Percentiles rank a stretch among this genome's conserved stretches.
phyloP scores from a whole-genome alignment of 768 basidiomycete genomes.

The Lentinula boryana region DNA sequence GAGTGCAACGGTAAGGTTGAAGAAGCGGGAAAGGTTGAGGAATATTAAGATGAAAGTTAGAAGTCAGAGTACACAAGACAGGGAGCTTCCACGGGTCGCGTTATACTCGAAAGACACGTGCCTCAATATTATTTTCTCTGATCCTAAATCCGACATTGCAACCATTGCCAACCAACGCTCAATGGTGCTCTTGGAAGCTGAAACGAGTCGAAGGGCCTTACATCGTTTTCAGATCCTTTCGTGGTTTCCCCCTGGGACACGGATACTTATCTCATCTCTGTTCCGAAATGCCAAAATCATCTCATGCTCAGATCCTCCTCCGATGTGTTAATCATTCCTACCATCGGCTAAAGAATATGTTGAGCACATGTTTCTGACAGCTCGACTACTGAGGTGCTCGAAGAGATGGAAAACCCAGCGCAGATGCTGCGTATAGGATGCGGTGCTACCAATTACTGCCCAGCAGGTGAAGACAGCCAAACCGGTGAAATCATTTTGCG shows the following conservation, averaged over 20 bases:
- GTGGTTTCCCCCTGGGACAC: too few relatives aligned
- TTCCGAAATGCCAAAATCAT: not conserved
- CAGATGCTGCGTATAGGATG: too few relatives aligned
- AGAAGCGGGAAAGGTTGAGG: not conserved
- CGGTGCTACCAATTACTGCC: too few relatives aligned
- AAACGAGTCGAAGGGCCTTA: not conserved
- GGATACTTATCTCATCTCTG: not conserved
- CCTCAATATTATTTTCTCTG: not conserved
- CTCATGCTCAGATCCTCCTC: not conserved
- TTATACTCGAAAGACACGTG: not conserved
- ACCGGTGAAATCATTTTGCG: too few relatives aligned
- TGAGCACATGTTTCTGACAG: too few relatives aligned
- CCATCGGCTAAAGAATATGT: too few relatives aligned
- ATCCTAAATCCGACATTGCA: not conserved
- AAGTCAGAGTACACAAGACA: not conserved
- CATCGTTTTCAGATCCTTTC: not conserved
- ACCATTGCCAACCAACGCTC: not conserved
- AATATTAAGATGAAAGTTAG: not conserved
- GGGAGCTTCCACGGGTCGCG: not conserved
- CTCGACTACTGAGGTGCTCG: too few relatives aligned
- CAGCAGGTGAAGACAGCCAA: too few relatives aligned
- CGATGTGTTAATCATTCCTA: not conserved
- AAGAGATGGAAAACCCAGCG: too few relatives aligned
- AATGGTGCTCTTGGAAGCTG: not conserved
- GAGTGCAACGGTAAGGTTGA: not conserved